phyloP scores from a whole-genome alignment of 192 early-diverging fungal species.

The Entomortierella beljakovae region DNA sequence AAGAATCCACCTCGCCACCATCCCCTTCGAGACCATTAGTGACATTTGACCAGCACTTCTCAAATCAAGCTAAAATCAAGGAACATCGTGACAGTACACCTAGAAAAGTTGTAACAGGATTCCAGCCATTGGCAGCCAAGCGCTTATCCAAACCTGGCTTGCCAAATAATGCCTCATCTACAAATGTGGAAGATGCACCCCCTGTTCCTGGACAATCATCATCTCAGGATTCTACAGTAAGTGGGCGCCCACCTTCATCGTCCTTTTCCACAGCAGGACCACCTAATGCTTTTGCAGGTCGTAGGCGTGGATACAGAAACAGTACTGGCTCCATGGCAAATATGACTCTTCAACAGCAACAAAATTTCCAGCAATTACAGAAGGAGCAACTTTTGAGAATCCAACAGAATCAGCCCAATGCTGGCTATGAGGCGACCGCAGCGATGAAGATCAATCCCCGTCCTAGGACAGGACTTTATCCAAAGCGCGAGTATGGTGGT shows the following conservation, averaged over 20 bases:
- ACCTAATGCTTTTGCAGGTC: constrained; percentile 48
- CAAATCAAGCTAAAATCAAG: constrained; percentile 37
- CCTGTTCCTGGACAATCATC: constrained; percentile 5
- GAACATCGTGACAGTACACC: constrained; percentile 31
- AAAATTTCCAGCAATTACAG: constrained; percentile 42
- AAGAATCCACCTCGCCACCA: constrained; percentile 13
- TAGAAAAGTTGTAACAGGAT: constrained; percentile 39
- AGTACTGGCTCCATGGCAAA: constrained; percentile 54
- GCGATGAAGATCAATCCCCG: constrained; percentile 48
- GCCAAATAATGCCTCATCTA: neutral
- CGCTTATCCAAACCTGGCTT: constrained; percentile 47
- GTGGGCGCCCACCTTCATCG: neutral
- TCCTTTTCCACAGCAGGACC: constrained; percentile 23
- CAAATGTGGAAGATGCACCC: neutral
- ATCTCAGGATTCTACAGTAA: neutral
- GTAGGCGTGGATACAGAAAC: constrained; percentile 46
- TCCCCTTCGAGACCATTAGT: constrained; percentile 27
- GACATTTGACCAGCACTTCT: constrained; percentile 48
- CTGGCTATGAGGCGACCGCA: constrained; percentile 47
- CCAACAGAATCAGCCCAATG: constrained; percentile 45
- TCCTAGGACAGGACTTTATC: constrained; percentile 30
- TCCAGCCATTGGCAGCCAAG: constrained; percentile 49
- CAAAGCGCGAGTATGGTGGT: constrained; percentile 36
- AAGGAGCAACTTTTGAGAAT: constrained; percentile 41
- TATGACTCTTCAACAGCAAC: constrained; percentile 49